Evolutionary conservation across 2,329 filamentous ascomycete species (phyloP), one percentile per base, ranked within the genome.

Genomic region (Intubia oerlemansii): DNA sequence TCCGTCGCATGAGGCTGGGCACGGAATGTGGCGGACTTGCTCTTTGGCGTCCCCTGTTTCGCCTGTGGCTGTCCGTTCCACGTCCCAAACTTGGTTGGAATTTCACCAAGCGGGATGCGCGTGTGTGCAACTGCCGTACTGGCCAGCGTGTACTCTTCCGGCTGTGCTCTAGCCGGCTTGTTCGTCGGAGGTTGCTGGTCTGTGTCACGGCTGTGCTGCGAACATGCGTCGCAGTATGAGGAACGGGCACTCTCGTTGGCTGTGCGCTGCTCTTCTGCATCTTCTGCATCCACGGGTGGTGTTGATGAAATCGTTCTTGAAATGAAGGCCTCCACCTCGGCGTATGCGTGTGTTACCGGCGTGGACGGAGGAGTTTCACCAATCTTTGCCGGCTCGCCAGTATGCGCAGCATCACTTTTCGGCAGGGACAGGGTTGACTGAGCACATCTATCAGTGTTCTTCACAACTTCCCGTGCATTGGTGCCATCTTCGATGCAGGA

Each of bases 31-130:
- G n/a, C n/a, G n/a, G n/a, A n/a, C n/a, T n/a, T n/a, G n/a, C n/a
- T n/a, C n/a, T n/a, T n/a, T n/a, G n/a, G n/a, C n/a, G n/a, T n/a
- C n/a, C n/a, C n/a, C n/a, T n/a, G n/a, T n/a, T n/a, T 28, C 5
- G 29, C 32, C 21, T 32, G 36, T 5, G 31, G 17, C 10, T 32
- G 28, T 3, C 41, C 40, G 15, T 28, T 38, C 41, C 40, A 43
- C 1, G 39, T 39, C 28, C 24, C 34, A 24, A 32, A 41, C 23
- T 40, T 43, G 17, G 30, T 2, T 18, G 28, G 11, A 19, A 6
- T 6, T 15, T 5, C n/a, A 23, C 26, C 8, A 20, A 26, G 11
- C 28, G 12, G 5, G 25, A 4, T 3, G 24, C n/a, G n/a, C 2
- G 21, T 8, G 13, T 22, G 25, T 5, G 11, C 16, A 8, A 15